These are phyloP conservation scores for Fragilaria crotonensis DNA, from an alignment of 108 stramenopile genomes.

Conservation along the genomic window DNA sequence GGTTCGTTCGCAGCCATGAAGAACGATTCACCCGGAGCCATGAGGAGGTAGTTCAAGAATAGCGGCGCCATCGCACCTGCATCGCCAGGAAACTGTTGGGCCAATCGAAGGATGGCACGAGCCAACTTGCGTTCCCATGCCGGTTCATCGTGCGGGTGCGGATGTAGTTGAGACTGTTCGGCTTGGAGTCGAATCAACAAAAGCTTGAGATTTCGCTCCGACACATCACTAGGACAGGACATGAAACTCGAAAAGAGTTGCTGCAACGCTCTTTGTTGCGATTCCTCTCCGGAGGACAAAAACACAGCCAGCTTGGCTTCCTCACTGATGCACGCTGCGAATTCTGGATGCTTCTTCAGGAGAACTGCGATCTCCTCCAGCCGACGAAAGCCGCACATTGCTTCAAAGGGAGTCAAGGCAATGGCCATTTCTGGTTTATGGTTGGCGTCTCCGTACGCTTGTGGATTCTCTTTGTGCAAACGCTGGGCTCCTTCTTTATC, in stretches of 20 bases:
- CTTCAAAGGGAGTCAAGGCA: slow-evolving; percentile 92
- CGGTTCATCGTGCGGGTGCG: slow-evolving; percentile 38
- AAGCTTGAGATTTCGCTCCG: slow-evolving; percentile 37
- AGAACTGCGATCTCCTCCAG: slow-evolving; percentile 67
- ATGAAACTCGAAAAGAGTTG: slow-evolving; percentile 80
- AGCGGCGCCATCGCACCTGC: slow-evolving; percentile 85
- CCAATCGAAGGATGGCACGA: slow-evolving; percentile 64
- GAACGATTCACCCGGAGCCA: slow-evolving; percentile 81
- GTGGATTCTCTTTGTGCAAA: slow-evolving; percentile 79
- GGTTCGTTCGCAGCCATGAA: slow-evolving; percentile 91
- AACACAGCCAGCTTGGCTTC: slow-evolving; percentile 71
- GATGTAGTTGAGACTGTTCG: slow-evolving; percentile 41
- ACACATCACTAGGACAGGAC: slow-evolving; percentile 45
- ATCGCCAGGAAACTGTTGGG: slow-evolving; percentile 87
- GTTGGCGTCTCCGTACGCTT: slow-evolving; percentile 91
- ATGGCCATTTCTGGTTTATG: slow-evolving; percentile 99
- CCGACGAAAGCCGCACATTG: slow-evolving; percentile 91
- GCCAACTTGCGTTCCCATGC: slow-evolving; percentile 65
- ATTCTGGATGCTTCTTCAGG: slow-evolving; percentile 82
- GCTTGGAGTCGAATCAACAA: slow-evolving; percentile 59
- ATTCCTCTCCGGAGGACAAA: slow-evolving; percentile 24
- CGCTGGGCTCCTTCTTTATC: slow-evolving; percentile 76
- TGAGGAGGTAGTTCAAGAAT: slow-evolving; percentile 74
- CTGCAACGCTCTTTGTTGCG: slow-evolving; percentile 32
- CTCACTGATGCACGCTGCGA: slow-evolving; percentile 69